Evolutionary conservation across 2,329 filamentous ascomycete species (phyloP).

Genomic region (Trichophyton schoenleinii): DNA sequence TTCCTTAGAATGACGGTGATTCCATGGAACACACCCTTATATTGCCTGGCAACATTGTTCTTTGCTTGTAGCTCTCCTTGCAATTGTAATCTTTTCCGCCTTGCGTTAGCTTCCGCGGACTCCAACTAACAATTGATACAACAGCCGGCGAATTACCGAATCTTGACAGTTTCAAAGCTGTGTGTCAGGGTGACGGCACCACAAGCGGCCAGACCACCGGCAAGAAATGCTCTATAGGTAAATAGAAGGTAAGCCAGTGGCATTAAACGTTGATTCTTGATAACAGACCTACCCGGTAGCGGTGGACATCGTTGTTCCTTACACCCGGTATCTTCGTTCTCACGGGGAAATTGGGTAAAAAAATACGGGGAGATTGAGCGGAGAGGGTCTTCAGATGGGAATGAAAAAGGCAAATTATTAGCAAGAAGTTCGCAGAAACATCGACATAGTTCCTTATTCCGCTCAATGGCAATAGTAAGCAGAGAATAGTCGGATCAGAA

Average conservation of each 20-base stretch:
- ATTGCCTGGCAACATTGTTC: constrained; percentile 71
- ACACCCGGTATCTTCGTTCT: background rate
- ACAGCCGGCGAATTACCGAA: constrained; percentile 52
- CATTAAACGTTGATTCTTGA: background rate
- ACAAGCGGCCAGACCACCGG: constrained; percentile 90
- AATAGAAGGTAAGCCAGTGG: background rate
- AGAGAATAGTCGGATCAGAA: background rate
- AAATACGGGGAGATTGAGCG: constrained; percentile 2
- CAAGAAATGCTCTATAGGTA: constrained; percentile 65
- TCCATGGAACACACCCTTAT: constrained; percentile 82
- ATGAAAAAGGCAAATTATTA: constrained; percentile 1
- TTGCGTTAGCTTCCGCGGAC: background rate
- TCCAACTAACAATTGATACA: background rate
- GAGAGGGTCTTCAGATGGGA: background rate
- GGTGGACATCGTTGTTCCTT: constrained; percentile 43
- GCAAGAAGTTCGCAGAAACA: background rate
- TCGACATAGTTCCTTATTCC: background rate
- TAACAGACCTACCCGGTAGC: constrained; percentile 34
- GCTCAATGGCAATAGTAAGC: background rate
- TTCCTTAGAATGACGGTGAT: constrained; percentile 81
- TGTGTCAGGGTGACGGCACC: constrained; percentile 96
- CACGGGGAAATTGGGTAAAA: background rate
- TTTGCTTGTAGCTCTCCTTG: constrained; percentile 90
- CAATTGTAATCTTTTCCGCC: constrained; percentile 61
- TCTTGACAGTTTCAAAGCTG: constrained; percentile 98